A percentile compares a stretch with the other conserved stretches of the same genome.
Evolutionary conservation across 805 yeast genomes (phyloP).

Genomic region (Allodekkera sacchari): DNA sequence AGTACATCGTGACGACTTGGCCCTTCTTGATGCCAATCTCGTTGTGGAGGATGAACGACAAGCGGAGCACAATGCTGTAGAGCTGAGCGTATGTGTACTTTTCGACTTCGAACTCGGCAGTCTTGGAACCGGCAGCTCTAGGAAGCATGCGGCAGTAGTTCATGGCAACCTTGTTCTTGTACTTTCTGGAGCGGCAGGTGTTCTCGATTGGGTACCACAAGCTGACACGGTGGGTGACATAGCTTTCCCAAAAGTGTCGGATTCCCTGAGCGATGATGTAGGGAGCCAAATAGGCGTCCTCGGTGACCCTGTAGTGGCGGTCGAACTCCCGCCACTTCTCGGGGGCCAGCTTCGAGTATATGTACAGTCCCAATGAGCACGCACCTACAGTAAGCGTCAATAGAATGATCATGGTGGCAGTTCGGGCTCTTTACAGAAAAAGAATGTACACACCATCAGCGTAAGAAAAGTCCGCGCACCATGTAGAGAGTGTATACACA

Average conservation of each 20-base stretch:
- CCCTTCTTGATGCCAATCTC: conserved; percentile 58
- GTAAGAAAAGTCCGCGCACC: too few species aligned
- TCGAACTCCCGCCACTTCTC: conserved; percentile 23
- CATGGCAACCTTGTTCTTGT: conserved; percentile 52
- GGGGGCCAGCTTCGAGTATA: too few species aligned
- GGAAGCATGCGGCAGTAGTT: conserved; percentile 45
- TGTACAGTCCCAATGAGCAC: too few species aligned
- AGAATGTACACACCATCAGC: too few species aligned
- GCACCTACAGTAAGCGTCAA: too few species aligned
- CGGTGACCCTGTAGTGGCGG: conserved; percentile 34
- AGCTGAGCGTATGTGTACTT: conserved; percentile 60
- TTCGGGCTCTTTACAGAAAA: too few species aligned
- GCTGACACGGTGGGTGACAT: conserved; percentile 37
- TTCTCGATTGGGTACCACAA: conserved; percentile 66
- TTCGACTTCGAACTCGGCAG: conserved; percentile 51
- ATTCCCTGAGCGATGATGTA: conserved; percentile 32
- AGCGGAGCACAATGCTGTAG: conserved; percentile 54
- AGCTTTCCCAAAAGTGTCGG: conserved; percentile 30
- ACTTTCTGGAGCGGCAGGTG: conserved; percentile 29
- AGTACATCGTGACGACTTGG: conserved; percentile 66
- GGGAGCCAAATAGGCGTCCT: conserved; percentile 47
- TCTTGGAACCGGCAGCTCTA: conserved; percentile 28
- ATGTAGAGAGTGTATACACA: too few species aligned
- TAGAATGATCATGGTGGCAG: too few species aligned
- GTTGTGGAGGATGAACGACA: conserved; percentile 55